Conservation (phyloP, 2,329 filamentous ascomycete species). For the Colletotrichum costaricense region DNA sequence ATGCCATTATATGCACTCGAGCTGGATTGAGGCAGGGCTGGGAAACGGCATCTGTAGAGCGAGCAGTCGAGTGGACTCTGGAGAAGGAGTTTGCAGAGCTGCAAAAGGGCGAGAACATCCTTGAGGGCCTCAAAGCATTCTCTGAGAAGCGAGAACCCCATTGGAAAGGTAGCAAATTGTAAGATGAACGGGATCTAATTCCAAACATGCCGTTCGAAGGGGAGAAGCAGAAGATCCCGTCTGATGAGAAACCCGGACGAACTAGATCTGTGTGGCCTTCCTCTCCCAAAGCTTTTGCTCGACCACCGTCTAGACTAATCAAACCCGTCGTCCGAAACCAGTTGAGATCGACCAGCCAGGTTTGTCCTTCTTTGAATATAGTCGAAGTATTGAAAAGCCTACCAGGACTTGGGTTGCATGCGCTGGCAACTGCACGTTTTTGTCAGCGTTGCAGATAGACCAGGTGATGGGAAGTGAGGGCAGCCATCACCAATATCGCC, state of each 20-base stretch:
- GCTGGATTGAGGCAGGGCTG: conserved; percentile 50
- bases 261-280: neutral
- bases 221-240: neutral
- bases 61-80: conserved; percentile 43
- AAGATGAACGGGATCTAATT: neutral
- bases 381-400: neutral
- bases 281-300: neutral
- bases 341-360: neutral
- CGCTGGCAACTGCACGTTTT: neutral
- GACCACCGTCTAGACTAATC: too few relatives aligned
- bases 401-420: neutral
- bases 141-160: conserved; percentile 42
- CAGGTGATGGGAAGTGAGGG: neutral
- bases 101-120: conserved; percentile 44
- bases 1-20: conserved; percentile 53
- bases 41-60: conserved; percentile 54
- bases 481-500: neutral
- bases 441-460: neutral
- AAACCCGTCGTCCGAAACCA: conserved; percentile 5
- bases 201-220: neutral
- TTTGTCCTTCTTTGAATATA: neutral
- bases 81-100: conserved; percentile 45
- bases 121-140: conserved; percentile 44
- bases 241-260: neutral
- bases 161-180: conserved; percentile 43